Conservation (phyloP, 2,329 filamentous ascomycete species). For the Fusarium lateritium region DNA sequence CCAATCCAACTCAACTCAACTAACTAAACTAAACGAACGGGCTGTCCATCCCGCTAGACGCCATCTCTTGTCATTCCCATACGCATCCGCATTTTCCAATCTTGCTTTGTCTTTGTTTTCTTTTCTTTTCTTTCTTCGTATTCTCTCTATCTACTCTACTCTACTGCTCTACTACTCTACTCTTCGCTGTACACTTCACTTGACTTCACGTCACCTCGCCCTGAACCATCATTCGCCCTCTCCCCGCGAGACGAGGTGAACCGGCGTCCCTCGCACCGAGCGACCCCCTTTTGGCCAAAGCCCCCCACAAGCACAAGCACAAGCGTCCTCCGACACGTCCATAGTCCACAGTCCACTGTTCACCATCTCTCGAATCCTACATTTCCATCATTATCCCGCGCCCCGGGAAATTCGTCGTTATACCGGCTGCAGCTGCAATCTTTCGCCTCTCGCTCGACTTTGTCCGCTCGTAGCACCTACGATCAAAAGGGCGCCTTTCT, state of each 20-base stretch:
- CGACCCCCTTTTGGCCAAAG: constrained; percentile 51
- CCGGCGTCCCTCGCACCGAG: constrained; percentile 51
- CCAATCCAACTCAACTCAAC: constrained; percentile 28
- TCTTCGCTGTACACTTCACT: constrained; percentile 4
- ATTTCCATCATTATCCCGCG: constrained; percentile 51
- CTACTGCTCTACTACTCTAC: constrained; percentile 6
- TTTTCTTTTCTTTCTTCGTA: constrained; percentile 39
- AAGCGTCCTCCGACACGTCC: constrained; percentile 47
- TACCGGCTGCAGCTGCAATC: constrained; percentile 36
- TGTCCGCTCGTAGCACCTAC: constrained; percentile 22
- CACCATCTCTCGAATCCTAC: constrained; percentile 46
- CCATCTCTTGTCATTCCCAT: constrained; percentile 41
- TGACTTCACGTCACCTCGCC: constrained; percentile 1
- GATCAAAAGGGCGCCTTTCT: constrained; percentile 38
- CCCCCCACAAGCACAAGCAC: constrained; percentile 43
- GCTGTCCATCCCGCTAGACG: constrained; percentile 32
- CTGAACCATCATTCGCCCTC: constrained; percentile 29
- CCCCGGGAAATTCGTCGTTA: constrained; percentile 41
- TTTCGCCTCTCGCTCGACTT: constrained; percentile 12
- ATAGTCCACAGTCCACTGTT: constrained; percentile 38
- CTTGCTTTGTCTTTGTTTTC: constrained; percentile 33
- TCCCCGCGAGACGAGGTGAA: constrained; percentile 46
- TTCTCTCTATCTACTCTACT: constrained; percentile 37
- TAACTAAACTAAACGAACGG: constrained; percentile 25
- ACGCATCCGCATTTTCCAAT: constrained; percentile 42